Percentiles rank a stretch among this genome's conserved stretches.
phyloP scores from a whole-genome alignment of 139 green algal genomes.

The Nannochloris sp. region DNA sequence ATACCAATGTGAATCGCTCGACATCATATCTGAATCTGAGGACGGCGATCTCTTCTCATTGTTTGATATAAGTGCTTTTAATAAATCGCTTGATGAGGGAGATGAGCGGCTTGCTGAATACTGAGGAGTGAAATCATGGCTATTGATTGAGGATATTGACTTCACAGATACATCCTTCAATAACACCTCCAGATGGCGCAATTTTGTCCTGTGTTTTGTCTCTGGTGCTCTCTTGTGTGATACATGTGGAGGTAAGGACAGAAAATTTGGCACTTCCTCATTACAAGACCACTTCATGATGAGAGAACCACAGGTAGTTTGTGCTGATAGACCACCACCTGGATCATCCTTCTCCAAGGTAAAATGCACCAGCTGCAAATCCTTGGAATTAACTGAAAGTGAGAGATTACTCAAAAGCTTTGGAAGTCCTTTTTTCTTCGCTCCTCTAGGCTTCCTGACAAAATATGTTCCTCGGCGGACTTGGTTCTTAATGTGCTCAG shows the following conservation, averaged over 20 bases:
- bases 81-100: too few species aligned
- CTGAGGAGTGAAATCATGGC: too few species aligned
- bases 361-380: slow-evolving; percentile 36
- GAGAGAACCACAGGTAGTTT: slow-evolving; percentile 1
- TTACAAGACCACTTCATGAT: slow-evolving; percentile 26
- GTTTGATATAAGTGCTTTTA: too few species aligned
- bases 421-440: slow-evolving; percentile 19
- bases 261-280: slow-evolving; percentile 17
- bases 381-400: slow-evolving; percentile 6
- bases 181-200: background rate
- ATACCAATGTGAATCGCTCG: background rate
- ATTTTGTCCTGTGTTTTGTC: background rate
- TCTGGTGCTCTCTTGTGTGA: background rate
- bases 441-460: slow-evolving; percentile 18
- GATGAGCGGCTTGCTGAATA: too few species aligned
- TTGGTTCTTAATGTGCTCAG: slow-evolving; percentile 17
- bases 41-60: too few species aligned
- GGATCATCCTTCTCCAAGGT: slow-evolving; percentile 23
- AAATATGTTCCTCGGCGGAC: slow-evolving; percentile 44
- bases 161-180: slow-evolving; percentile 1
- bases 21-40: too few species aligned
- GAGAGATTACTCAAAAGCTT: slow-evolving; percentile 22
- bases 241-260: slow-evolving; percentile 9
- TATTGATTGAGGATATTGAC: too few species aligned
- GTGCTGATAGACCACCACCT: background rate